Evolutionary conservation across 2,329 filamentous ascomycete genomes (phyloP).

Genomic region (Knufia petricola): DNA sequence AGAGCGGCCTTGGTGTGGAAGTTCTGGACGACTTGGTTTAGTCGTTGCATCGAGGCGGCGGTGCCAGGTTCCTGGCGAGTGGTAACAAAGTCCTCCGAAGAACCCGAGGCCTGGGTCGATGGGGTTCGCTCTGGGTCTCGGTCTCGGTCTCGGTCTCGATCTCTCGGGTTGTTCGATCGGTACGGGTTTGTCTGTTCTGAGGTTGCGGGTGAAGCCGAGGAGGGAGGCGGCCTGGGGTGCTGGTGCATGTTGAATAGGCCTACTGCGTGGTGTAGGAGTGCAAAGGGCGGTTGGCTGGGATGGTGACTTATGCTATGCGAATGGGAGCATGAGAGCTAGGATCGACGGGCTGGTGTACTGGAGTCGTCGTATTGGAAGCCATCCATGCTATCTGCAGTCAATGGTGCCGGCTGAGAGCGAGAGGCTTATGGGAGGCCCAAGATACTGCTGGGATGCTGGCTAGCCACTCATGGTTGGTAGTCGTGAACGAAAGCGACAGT

Average conservation of each 20-base stretch:
- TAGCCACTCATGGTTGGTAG: constrained; percentile 2
- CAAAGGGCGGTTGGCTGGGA: too few relatives aligned
- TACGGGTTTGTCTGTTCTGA: constrained; percentile 60
- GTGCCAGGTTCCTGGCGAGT: constrained; percentile 39
- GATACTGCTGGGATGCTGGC: neutral
- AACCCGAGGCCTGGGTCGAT: constrained; percentile 43
- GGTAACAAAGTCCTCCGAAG: constrained; percentile 39
- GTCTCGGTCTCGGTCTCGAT: too few relatives aligned
- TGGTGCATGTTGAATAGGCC: constrained; percentile 64
- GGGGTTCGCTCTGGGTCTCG: too few relatives aligned
- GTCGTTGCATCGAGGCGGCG: constrained; percentile 61
- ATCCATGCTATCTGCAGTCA: constrained; percentile 17
- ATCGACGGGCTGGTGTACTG: constrained; percentile 13
- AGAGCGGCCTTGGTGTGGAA: constrained; percentile 83
- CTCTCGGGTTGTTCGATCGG: constrained; percentile 61
- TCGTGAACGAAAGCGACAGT: neutral
- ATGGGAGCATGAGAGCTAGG: constrained; percentile 15
- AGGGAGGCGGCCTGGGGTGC: constrained; percentile 66
- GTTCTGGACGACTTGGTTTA: constrained; percentile 96
- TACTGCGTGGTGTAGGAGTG: constrained; percentile 4
- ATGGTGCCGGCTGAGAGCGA: too few relatives aligned
- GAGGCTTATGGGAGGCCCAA: constrained; percentile 1
- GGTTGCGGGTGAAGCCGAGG: constrained; percentile 62
- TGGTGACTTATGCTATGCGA: constrained; percentile 3
- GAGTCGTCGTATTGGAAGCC: constrained; percentile 16